phyloP scores from a whole-genome alignment of 768 basidiomycete genomes.

The Naematelia encephala region DNA sequence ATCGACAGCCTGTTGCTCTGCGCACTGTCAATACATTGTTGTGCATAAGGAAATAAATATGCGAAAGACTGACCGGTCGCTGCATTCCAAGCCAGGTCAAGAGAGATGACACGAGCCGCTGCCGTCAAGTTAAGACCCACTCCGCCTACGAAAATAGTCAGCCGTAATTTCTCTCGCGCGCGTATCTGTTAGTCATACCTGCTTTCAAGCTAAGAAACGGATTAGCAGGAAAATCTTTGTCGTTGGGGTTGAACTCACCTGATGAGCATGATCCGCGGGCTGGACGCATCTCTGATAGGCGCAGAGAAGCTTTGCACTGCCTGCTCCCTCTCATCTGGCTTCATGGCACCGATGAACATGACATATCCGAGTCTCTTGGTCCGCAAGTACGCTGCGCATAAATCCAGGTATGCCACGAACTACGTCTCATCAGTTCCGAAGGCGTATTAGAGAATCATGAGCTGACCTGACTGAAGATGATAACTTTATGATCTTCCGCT shows the following conservation, averaged over 20 bases:
- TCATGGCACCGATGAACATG: constrained; percentile 51
- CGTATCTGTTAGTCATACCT: too few relatives aligned
- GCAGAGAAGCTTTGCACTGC: constrained; percentile 41
- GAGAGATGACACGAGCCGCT: constrained; percentile 39
- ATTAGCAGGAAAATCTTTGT: neutral
- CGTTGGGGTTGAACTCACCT: neutral
- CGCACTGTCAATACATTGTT: neutral
- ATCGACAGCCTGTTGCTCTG: constrained; percentile 49
- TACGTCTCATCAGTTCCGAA: constrained; percentile 53
- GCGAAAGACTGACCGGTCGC: constrained; percentile 35
- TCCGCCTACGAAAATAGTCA: constrained; percentile 18
- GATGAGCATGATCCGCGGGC: constrained; percentile 48
- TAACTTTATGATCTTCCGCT: constrained; percentile 52
- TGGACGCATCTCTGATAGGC: constrained; percentile 25
- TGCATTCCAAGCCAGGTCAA: constrained; percentile 52
- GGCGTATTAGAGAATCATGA: neutral
- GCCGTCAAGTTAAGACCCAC: constrained; percentile 49
- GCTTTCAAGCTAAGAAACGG: neutral
- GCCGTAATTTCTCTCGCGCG: neutral
- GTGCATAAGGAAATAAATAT: too few relatives aligned
- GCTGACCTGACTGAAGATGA: constrained; percentile 54
- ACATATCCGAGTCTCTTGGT: constrained; percentile 50
- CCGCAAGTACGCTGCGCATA: constrained; percentile 64
- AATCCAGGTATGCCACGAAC: constrained; percentile 65
- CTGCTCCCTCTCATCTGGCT: constrained; percentile 38